phyloP scores from a whole-genome alignment of 768 basidiomycete species.

The Pleurotus giganteus region DNA sequence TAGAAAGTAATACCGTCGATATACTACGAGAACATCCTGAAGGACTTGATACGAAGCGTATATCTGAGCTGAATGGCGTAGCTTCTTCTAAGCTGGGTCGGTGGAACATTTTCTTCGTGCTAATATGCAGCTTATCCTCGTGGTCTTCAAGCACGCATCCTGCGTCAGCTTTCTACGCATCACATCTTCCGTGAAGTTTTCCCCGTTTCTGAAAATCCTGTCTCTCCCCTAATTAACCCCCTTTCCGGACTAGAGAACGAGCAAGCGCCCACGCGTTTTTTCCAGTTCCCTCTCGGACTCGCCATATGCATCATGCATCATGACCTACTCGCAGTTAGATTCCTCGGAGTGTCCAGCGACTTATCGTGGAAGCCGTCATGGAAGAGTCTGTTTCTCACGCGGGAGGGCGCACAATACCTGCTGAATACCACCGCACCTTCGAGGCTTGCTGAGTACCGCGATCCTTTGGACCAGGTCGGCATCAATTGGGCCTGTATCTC shows the following conservation, averaged over 20 bases:
- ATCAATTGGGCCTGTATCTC: too few species aligned
- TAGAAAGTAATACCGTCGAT: constrained; percentile 2
- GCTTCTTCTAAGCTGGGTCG: constrained; percentile 31
- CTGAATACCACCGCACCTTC: too few species aligned
- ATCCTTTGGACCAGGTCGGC: too few species aligned
- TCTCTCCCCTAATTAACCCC: constrained; percentile 29
- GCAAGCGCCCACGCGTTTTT: constrained; percentile 26
- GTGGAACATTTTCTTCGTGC: too few species aligned
- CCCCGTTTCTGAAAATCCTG: constrained; percentile 31
- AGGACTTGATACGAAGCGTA: constrained; percentile 34
- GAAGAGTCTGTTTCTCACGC: too few species aligned
- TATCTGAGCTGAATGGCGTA: constrained; percentile 25
- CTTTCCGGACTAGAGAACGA: constrained; percentile 21
- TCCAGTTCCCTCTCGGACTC: too few species aligned
- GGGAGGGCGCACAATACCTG: too few species aligned
- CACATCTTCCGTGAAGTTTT: constrained; percentile 34
- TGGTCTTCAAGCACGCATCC: constrained; percentile 24
- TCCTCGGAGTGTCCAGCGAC: too few species aligned
- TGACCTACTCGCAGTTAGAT: too few species aligned
- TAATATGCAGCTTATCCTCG: background rate
- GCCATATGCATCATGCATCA: too few species aligned
- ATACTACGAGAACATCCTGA: constrained; percentile 7
- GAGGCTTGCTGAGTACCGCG: too few species aligned
- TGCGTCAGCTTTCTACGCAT: constrained; percentile 31
- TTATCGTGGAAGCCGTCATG: too few species aligned